phyloP scores from a whole-genome alignment of 495 filamentous ascomycete species.

The Penicillium cosmopolitanum region DNA sequence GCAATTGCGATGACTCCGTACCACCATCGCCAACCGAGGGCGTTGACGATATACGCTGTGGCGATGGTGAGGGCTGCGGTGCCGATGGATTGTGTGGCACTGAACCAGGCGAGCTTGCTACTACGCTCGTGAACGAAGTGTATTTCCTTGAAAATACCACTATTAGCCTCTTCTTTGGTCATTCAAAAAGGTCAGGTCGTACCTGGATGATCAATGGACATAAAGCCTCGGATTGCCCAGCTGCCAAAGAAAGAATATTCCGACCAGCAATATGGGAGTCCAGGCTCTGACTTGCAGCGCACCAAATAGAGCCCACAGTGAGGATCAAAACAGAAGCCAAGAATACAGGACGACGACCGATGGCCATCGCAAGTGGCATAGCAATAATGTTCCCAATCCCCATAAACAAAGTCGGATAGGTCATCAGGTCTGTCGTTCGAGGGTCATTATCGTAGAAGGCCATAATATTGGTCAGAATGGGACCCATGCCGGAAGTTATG shows the following conservation, averaged over 20 bases:
- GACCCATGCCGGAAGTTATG: conserved; percentile 29
- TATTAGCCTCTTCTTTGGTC: background rate
- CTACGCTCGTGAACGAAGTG: conserved; percentile 28
- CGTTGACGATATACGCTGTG: conserved; percentile 22
- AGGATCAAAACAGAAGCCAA: conserved; percentile 28
- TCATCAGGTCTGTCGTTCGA: conserved; percentile 27
- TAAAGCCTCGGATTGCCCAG: conserved; percentile 32
- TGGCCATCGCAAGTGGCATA: conserved; percentile 27
- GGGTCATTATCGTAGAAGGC: conserved; percentile 25
- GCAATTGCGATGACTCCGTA: conserved; percentile 27
- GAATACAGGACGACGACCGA: conserved; percentile 30
- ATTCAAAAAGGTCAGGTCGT: background rate
- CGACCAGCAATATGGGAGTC: conserved; percentile 30
- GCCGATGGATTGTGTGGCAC: conserved; percentile 23
- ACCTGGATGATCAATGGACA: conserved; percentile 29
- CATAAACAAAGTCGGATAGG: conserved; percentile 36
- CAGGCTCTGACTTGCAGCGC: conserved; percentile 23
- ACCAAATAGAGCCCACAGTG: conserved; percentile 27
- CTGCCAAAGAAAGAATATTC: conserved; percentile 31
- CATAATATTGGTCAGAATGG: conserved; percentile 22
- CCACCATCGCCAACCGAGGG: conserved; percentile 30
- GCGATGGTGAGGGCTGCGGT: conserved; percentile 22
- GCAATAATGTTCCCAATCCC: conserved; percentile 32
- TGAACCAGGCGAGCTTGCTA: conserved; percentile 26
- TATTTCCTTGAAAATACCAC: conserved; percentile 4